Evolutionary conservation across 768 basidiomycete genomes (phyloP).

Genomic region (Leccinellum rugosiceps): DNA sequence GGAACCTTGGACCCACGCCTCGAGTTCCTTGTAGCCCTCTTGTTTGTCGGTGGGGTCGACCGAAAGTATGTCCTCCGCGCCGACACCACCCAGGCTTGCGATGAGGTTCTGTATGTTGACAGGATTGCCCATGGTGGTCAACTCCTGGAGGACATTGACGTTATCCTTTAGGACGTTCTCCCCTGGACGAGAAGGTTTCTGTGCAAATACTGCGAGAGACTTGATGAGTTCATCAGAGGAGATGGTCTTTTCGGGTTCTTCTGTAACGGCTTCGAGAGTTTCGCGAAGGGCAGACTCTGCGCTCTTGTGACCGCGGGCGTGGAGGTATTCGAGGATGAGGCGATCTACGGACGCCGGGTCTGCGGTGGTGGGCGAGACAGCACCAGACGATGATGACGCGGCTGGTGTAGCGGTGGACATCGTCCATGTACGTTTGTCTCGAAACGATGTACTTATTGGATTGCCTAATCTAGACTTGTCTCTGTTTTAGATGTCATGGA

Average conservation of each 20-base stretch:
- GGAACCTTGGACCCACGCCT: slow-evolving; percentile 87
- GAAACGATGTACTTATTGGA: not conserved
- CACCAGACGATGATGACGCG: slow-evolving; percentile 33
- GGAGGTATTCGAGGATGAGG: slow-evolving; percentile 48
- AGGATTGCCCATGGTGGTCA: slow-evolving; percentile 66
- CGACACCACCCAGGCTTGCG: slow-evolving; percentile 72
- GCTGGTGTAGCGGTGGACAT: slow-evolving; percentile 35
- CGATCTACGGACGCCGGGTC: slow-evolving; percentile 35
- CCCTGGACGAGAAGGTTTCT: slow-evolving; percentile 61
- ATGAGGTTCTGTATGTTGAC: slow-evolving; percentile 73
- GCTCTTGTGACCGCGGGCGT: slow-evolving; percentile 41
- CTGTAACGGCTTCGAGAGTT: slow-evolving; percentile 31
- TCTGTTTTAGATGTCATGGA: too few species aligned
- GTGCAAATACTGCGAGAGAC: slow-evolving; percentile 63
- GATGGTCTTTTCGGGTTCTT: slow-evolving; percentile 38
- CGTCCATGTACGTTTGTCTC: not conserved
- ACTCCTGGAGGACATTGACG: slow-evolving; percentile 60
- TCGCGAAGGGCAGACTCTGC: slow-evolving; percentile 46
- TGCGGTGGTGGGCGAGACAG: slow-evolving; percentile 29
- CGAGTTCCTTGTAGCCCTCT: slow-evolving; percentile 81
- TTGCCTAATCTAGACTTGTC: slow-evolving; percentile 2
- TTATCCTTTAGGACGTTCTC: slow-evolving; percentile 73
- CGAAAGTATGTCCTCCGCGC: slow-evolving; percentile 78
- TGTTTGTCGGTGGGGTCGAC: slow-evolving; percentile 83
- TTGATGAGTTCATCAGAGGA: slow-evolving; percentile 53